phyloP scores from a whole-genome alignment of 176 grass and related monocot genomes.

The Oryza rufipogon region DNA sequence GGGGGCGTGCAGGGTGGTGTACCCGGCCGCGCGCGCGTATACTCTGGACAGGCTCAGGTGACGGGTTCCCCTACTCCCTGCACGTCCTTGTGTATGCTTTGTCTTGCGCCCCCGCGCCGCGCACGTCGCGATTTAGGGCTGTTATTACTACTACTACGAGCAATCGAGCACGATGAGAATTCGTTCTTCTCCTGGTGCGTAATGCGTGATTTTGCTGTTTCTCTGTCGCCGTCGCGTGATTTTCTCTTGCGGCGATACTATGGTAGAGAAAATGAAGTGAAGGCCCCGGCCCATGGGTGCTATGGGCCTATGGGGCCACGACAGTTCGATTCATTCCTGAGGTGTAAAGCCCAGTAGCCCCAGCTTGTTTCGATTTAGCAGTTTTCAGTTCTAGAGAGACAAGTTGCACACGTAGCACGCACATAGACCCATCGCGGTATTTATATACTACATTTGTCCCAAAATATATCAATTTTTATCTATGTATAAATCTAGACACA shows the following conservation, averaged over 20 bases:
- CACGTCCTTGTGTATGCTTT: neutral
- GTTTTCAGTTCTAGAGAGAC: too few species aligned
- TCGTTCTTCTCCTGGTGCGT: neutral
- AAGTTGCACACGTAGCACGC: neutral
- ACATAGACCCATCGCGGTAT: neutral
- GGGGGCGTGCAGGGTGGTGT: neutral
- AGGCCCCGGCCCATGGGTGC: neutral
- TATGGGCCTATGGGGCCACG: too few species aligned
- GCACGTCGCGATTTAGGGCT: neutral
- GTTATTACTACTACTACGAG: too few species aligned
- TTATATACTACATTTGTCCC: too few species aligned
- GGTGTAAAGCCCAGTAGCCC: neutral
- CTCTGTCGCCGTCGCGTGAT: too few species aligned
- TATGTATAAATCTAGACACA: too few species aligned
- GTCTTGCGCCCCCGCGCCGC: neutral
- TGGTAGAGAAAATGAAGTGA: neutral
- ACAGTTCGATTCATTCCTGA: neutral
- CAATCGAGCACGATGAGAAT: neutral
- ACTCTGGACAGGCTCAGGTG: slow-evolving; percentile 32
- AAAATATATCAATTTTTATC: too few species aligned
- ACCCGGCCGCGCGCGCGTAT: neutral
- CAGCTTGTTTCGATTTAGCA: neutral
- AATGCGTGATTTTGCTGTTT: too few species aligned
- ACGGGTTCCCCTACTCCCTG: slow-evolving; percentile 1
- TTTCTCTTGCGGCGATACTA: too few species aligned